A percentile compares a stretch with the other conserved stretches of the same genome.
Evolutionary conservation across 129 eudicot genomes (phyloP).

Genomic region (Cynara cardunculus): DNA sequence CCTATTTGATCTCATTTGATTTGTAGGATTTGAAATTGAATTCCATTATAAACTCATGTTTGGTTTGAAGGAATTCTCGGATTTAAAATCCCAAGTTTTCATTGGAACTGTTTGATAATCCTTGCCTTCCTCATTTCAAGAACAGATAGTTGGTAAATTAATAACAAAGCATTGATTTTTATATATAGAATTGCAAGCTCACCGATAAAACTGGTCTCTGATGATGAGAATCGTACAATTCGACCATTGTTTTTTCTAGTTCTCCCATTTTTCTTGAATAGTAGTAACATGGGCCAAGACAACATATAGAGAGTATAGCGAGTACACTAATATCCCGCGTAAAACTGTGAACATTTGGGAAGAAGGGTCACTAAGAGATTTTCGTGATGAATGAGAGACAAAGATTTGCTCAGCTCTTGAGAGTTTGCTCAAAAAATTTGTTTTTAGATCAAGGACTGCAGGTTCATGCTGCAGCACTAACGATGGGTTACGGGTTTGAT

Average conservation of each 20-base stretch:
- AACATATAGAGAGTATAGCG: neutral
- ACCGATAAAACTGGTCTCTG: neutral
- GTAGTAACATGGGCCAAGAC: neutral
- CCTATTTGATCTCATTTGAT: too few species aligned
- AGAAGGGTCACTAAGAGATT: constrained; percentile 14
- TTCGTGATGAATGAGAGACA: constrained; percentile 40
- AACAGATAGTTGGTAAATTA: neutral
- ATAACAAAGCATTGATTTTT: neutral
- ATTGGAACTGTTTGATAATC: too few species aligned
- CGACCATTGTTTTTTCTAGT: neutral
- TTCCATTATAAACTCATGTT: too few species aligned
- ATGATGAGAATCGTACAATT: neutral
- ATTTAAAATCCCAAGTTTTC: too few species aligned
- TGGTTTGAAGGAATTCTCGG: too few species aligned
- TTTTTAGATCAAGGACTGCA: constrained; percentile 45
- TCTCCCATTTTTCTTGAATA: constrained; percentile 2
- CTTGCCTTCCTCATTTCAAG: too few species aligned
- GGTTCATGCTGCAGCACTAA: constrained; percentile 48
- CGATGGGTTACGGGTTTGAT: constrained; percentile 44
- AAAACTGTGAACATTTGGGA: neutral
- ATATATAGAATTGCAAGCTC: too few species aligned
- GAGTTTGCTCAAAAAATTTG: constrained; percentile 45
- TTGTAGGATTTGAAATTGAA: too few species aligned
- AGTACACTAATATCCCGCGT: neutral
- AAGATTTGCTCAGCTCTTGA: constrained; percentile 44